Base-by-base conservation (phyloP, 1,139 yeast species). In the Suhomyces terraborum region DNA sequence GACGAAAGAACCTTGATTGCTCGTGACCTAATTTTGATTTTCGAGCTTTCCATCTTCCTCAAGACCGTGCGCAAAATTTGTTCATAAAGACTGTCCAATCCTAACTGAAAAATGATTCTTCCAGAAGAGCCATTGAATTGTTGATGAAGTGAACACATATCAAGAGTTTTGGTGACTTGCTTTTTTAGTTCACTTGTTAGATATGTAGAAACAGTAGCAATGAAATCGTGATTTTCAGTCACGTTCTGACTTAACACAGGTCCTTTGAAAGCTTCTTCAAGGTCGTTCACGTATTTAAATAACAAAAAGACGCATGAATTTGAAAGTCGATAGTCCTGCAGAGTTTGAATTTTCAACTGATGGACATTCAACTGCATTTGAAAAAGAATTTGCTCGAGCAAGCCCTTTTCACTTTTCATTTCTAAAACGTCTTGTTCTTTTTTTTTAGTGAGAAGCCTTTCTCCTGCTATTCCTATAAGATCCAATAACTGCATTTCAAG, bases 21-120 rank as follows among this genome's bases (percentile, higher is more conserved):
- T 41, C 80, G 78, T 0, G 87, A 73, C 52, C 85, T 77, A 1
- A 83, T 64, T 48, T 82, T 85, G 19, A 79, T 73, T 50, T 80
- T 82, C 1, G 73, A 52, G 45, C 79, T 77, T 22, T 73, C 77
- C 36, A 84, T 59, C 0, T 77, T 64, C 5, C 58, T 61, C 12
- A 83, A 53, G 3, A 87, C 59, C 10, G 80, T 59, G 17, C 62
- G 63, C 34, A 85, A 51, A 41, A 84, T 78, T 4, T 65, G 64
- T n/a, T 80, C 83, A 52, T 80, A 81, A 2, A 76, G 61, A 4
- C 62, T 51, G 10, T 67, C 49, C 27, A 82, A 55, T 2, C 70
- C 65, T 25, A 58, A 69, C 6, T 61, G 57, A 28, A 48, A 49
- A 34, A 49, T 52, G 43, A 58, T 41, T 31, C 22, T 38, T 8